phyloP scores from a whole-genome alignment of 179 eudicot species.

The Silene coronaria region DNA sequence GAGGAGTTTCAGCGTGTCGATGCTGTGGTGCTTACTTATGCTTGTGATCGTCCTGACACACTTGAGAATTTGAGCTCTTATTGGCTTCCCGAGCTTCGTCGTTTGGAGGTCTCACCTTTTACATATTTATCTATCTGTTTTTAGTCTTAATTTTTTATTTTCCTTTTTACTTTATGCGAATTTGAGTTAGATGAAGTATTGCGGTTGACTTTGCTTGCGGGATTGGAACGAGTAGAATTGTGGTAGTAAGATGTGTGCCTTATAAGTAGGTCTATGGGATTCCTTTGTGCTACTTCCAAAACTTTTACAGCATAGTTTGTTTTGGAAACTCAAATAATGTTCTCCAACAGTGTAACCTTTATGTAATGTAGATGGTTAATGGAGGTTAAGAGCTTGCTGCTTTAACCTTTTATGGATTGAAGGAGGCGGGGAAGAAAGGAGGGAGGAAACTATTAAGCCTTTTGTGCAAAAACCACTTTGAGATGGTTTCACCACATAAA shows the following conservation, averaged over 20 bases:
- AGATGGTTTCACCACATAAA: background rate
- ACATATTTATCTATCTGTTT: background rate
- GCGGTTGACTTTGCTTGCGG: background rate
- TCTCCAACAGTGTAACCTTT: too few species aligned
- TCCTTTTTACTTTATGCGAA: background rate
- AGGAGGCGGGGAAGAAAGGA: too few species aligned
- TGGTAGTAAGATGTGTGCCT: background rate
- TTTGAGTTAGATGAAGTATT: background rate
- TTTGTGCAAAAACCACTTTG: background rate
- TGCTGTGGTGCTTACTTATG: conserved; percentile 84
- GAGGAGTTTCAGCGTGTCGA: conserved; percentile 78
- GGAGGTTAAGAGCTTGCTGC: background rate
- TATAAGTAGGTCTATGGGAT: background rate
- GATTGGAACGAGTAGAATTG: background rate
- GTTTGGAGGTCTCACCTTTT: conserved; percentile 55
- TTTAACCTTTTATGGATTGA: too few species aligned
- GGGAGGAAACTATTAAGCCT: too few species aligned
- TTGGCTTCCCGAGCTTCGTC: conserved; percentile 43
- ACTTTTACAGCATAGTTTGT: background rate
- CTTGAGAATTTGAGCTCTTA: conserved; percentile 65
- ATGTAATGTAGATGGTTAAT: background rate
- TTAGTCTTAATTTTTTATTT: background rate
- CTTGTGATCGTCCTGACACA: conserved; percentile 71
- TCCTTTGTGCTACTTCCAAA: too few species aligned
- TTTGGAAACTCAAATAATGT: background rate